These are phyloP conservation scores for Parmelia sp. DNA, from an alignment of 495 filamentous ascomycete genomes.

Conservation along the genomic window DNA sequence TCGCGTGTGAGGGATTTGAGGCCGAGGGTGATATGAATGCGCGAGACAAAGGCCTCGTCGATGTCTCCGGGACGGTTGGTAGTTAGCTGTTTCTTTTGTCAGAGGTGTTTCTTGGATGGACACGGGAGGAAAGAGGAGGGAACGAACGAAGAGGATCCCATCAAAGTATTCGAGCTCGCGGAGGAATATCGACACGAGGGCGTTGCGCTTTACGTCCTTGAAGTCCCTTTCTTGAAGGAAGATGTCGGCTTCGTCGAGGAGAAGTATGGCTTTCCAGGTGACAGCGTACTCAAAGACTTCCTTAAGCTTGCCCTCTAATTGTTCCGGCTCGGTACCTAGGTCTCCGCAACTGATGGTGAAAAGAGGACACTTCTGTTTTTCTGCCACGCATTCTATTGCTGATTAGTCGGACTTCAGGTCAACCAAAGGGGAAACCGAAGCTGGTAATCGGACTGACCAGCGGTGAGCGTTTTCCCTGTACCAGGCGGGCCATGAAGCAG, in stretches of 20 bases:
- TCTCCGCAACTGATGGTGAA: slow-evolving; percentile 25
- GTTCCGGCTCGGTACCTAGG: slow-evolving; percentile 19
- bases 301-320: slow-evolving; percentile 20
- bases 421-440: not conserved
- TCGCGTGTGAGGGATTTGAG: slow-evolving; percentile 14
- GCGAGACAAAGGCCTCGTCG: slow-evolving; percentile 24
- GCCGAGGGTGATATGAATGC: slow-evolving; percentile 21
- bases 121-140: not conserved
- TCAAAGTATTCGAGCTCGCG: slow-evolving; percentile 53
- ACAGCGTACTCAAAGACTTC: slow-evolving; percentile 18
- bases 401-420: not conserved
- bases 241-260: slow-evolving; percentile 63
- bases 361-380: slow-evolving; percentile 17
- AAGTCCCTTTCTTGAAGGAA: slow-evolving; percentile 51
- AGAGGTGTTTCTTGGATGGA: not conserved
- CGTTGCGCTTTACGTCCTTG: slow-evolving; percentile 29
- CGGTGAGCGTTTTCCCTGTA: slow-evolving; percentile 26
- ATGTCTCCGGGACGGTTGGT: slow-evolving; percentile 24
- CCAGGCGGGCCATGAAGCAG: slow-evolving; percentile 24
- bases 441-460: slow-evolving; percentile 4
- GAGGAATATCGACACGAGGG: slow-evolving; percentile 40
- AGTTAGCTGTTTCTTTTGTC: slow-evolving; percentile 11
- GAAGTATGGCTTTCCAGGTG: slow-evolving; percentile 37
- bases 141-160: slow-evolving; percentile 31
- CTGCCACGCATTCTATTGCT: slow-evolving; percentile 18